Conservation (phyloP, 106 monocot species). For the Dioscorea dumetorum region DNA sequence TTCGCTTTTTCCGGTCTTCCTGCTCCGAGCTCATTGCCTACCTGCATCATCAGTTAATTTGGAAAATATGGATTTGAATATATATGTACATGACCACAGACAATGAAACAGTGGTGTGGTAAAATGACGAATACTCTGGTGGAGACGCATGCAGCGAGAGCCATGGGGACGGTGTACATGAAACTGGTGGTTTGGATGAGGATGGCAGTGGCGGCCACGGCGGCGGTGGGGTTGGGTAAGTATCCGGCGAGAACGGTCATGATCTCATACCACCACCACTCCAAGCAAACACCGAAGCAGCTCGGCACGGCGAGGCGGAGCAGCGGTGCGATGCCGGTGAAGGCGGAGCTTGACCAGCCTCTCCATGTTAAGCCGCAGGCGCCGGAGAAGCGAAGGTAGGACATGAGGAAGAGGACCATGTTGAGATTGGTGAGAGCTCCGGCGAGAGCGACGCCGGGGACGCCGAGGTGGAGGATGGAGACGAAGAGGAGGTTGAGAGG, state of each 20-base stretch:
- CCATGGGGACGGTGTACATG: conserved; percentile 94
- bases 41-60: neutral
- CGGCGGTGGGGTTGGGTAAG: conserved; percentile 62
- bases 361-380: conserved; percentile 52
- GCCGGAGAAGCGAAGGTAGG: conserved; percentile 38
- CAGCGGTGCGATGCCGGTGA: conserved; percentile 29
- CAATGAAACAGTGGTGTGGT: neutral
- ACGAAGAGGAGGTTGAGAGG: conserved; percentile 1
- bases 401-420: conserved; percentile 69
- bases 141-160: conserved; percentile 78
- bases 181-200: conserved; percentile 94
- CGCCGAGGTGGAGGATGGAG: conserved; percentile 2
- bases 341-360: conserved; percentile 40
- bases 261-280: conserved; percentile 99
- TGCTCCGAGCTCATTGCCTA: conserved; percentile 5
- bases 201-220: conserved; percentile 72
- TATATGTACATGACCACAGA: neutral
- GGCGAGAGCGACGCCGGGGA: conserved; percentile 78
- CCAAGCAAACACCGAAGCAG: conserved; percentile 80
- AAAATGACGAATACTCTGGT: conserved; percentile 37
- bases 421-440: conserved; percentile 64
- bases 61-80: neutral
- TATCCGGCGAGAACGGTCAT: conserved; percentile 85
- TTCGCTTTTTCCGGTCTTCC: neutral
- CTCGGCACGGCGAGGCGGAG: conserved; percentile 68